Base-by-base conservation (phyloP, 306 rosid genomes). In the cucumber (Cucumis sativus) region DNA sequence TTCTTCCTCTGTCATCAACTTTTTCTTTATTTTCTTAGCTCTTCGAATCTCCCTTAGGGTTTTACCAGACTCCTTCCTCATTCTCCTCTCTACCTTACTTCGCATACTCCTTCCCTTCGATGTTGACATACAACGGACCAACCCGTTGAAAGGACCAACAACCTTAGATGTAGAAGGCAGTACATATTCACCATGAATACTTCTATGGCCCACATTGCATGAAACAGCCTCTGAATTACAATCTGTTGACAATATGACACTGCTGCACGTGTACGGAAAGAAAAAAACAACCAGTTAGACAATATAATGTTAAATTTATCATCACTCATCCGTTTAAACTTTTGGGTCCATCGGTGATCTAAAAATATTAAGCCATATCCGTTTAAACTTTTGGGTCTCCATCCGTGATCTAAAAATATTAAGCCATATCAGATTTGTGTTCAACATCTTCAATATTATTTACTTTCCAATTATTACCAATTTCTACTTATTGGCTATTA, bases 1-100 rank as follows among this genome's bases (percentile, higher is more conserved):
- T 85, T 95, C 97, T 82, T 88, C 95, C 80, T 92, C 99, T 0
- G 97, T 95, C 99, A 92, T 95, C 58, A 95, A 90, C 81, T 95
- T 95, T 88, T 90, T 90, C 85, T 87, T 91, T 79, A 95, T 76
- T 76, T 90, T 92, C 54, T 89, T 89, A 40, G 99, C 99, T 73
- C 93, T 84, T 51, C 96, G 91, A 37, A 89, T 84, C 87, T 92
- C 99, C 83, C 97, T 89, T 15, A 89, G 75, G 45, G 99, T 95
- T 84, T 88, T 95, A 58, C 99, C 99, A 2, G 97, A 85, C 79
- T 95, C 98, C 80, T 88, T 95, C 83, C 88, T 87, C 97, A 95
- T 89, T 81, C 97, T 84, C 77, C 82, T 90, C 79, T 88, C 99
- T 66, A 95, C 99, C 86, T 89, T 92, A 88, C 97, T 92, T 70